phyloP scores from a whole-genome alignment of 495 filamentous ascomycete species.

The Lepidopterella palustris region DNA sequence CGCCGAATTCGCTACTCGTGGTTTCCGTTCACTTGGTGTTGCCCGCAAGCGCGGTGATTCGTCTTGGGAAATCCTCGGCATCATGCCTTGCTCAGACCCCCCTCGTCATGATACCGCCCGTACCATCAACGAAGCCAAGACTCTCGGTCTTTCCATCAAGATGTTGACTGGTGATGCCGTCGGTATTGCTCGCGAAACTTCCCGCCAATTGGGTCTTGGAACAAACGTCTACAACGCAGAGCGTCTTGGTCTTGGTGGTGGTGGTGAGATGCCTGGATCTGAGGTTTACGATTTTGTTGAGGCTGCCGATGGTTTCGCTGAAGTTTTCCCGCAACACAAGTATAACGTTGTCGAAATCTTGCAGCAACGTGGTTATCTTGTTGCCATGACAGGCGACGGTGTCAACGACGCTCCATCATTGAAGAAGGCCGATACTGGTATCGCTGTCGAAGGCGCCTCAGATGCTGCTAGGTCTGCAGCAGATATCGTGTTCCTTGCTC shows the following conservation, averaged over 20 bases:
- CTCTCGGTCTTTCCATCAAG: slow-evolving; percentile 82
- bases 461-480: slow-evolving; percentile 89
- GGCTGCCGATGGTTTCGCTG: slow-evolving; percentile 89
- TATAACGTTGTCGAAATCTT: slow-evolving; percentile 96
- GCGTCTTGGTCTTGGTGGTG: slow-evolving; percentile 73
- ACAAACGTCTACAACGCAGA: slow-evolving; percentile 94
- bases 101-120: slow-evolving; percentile 86
- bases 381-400: slow-evolving; percentile 97
- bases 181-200: slow-evolving; percentile 86
- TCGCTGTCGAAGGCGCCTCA: slow-evolving; percentile 89
- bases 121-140: slow-evolving; percentile 84
- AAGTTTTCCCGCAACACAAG: slow-evolving; percentile 97
- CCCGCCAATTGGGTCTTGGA: slow-evolving; percentile 80
- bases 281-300: slow-evolving; percentile 93
- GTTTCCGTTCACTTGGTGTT: slow-evolving; percentile 88
- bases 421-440: slow-evolving; percentile 92
- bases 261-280: slow-evolving; percentile 85
- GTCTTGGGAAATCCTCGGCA: slow-evolving; percentile 85
- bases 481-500: slow-evolving; percentile 84
- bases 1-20: slow-evolving; percentile 81
- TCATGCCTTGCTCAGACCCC: slow-evolving; percentile 89
- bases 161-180: slow-evolving; percentile 97
- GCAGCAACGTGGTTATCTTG: slow-evolving; percentile 91
- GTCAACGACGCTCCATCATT: slow-evolving; percentile 95
- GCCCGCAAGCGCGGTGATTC: slow-evolving; percentile 73